Conservation (phyloP, 1,284 basidiomycete genomes). For the Cryptococcus floricola region DNA sequence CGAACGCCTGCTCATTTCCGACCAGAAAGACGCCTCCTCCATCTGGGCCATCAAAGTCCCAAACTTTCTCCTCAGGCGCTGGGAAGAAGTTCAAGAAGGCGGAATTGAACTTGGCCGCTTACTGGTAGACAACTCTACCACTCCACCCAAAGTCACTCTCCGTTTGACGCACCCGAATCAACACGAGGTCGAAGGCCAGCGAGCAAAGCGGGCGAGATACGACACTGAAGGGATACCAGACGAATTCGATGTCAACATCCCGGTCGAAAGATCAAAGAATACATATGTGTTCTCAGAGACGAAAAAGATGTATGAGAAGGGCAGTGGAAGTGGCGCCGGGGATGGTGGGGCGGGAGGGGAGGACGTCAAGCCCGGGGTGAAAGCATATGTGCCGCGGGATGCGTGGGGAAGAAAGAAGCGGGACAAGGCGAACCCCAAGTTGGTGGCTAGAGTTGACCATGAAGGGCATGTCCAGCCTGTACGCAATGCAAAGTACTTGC, state of each 20-base stretch:
- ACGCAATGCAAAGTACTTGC: conserved; percentile 48
- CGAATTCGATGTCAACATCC: conserved; percentile 38
- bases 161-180: conserved; percentile 16
- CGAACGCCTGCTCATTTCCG: conserved; percentile 30
- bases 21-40: conserved; percentile 20
- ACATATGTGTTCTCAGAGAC: conserved; percentile 42
- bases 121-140: conserved; percentile 49
- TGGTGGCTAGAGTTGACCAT: conserved; percentile 41
- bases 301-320: conserved; percentile 14
- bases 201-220: conserved; percentile 12
- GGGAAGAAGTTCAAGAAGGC: conserved; percentile 50
- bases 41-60: conserved; percentile 51
- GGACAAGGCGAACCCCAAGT: conserved; percentile 32
- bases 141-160: conserved; percentile 23
- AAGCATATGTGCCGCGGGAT: conserved; percentile 1
- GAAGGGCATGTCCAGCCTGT: conserved; percentile 42
- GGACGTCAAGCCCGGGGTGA: not conserved
- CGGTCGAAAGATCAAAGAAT: conserved; percentile 35
- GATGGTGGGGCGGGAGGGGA: conserved; percentile 9
- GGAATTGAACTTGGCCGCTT: conserved; percentile 52
- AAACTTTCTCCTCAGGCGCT: conserved; percentile 53
- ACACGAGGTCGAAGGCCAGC: not conserved
- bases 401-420: conserved; percentile 29
- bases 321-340: not conserved
- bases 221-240: conserved; percentile 32